Evolutionary conservation across 805 yeast genomes (phyloP).

Genomic region (Monosporozyma servazzii): DNA sequence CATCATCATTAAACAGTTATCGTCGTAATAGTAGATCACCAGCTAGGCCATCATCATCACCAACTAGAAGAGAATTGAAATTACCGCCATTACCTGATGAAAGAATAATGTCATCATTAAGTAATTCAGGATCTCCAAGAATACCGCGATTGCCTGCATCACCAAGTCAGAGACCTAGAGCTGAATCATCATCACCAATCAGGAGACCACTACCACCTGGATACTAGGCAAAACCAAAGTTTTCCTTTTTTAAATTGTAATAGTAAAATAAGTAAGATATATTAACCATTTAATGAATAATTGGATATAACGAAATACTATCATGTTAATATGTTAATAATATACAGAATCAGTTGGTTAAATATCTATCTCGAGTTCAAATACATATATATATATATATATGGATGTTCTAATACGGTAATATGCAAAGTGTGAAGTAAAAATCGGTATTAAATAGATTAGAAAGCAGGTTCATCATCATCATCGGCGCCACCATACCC

Average conservation of each 20-base stretch:
- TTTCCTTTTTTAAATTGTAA: neutral
- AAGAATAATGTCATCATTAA: neutral
- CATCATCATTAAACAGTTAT: neutral
- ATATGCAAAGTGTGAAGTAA: neutral
- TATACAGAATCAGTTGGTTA: neutral
- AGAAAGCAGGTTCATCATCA: slow-evolving; percentile 52
- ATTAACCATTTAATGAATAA: neutral
- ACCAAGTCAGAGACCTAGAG: slow-evolving; percentile 5
- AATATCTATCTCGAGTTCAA: too few species aligned
- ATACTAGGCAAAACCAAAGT: neutral
- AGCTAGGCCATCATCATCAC: neutral
- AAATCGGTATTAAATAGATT: slow-evolving; percentile 4
- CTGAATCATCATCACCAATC: slow-evolving; percentile 12
- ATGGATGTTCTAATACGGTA: neutral
- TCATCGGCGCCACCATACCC: slow-evolving; percentile 28
- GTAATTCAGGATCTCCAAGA: neutral
- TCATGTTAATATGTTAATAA: neutral
- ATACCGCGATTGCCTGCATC: slow-evolving; percentile 15
- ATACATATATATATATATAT: neutral
- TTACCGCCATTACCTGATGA: neutral
- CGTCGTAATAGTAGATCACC: neutral
- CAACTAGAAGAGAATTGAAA: neutral
- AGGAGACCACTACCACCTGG: slow-evolving; percentile 20
- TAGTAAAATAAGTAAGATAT: neutral
- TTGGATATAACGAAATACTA: neutral